Base-by-base conservation (phyloP, 108 stramenopile species). In the Seminavis robusta region DNA sequence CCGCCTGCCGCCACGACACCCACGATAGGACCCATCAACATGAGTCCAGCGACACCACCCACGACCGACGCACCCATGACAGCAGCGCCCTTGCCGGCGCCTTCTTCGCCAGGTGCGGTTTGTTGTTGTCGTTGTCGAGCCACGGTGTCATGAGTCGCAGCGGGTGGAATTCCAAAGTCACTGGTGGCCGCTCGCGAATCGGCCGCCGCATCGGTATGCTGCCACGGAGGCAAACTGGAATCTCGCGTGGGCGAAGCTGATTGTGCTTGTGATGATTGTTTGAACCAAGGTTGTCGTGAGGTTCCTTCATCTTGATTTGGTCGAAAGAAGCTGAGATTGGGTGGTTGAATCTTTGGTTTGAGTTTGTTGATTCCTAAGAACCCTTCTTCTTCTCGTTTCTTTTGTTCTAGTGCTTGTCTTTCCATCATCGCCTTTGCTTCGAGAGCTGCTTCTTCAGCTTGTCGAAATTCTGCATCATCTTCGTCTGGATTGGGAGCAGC, bases 51-150 rank as follows among this genome's bases (percentile, higher is more conserved):
- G 23, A 46, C 45, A 21, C 45, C 45, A 19, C 45, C 45, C 16
- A 46, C 11, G 1, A 46, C 45, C 45, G 45, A 46, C 23, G 45
- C 45, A 2, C 45, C 45, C 45, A 46, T 46, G 45, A 46, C 45
- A 46, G 23, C 25, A 3, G 45, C 45, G 5, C 45, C 5, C 21
- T 46, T 46, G 16, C 45, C 45, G 25, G 45, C n/a, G n/a, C n/a
- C n/a, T n/a, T n/a, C n/a, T n/a, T n/a, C n/a, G n/a, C n/a, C n/a
- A n/a, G n/a, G n/a, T n/a, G n/a, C n/a, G n/a, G n/a, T n/a, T n/a
- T n/a, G n/a, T n/a, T n/a, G n/a, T n/a, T n/a, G n/a, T n/a, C n/a
- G n/a, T n/a, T n/a, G n/a, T n/a, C n/a, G n/a, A n/a, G n/a, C n/a
- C n/a, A n/a, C n/a, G n/a, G n/a, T n/a, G n/a, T n/a, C n/a, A n/a